Base-by-base conservation (phyloP, 2,329 filamentous ascomycete genomes). In the Exophiala oligosperma region DNA sequence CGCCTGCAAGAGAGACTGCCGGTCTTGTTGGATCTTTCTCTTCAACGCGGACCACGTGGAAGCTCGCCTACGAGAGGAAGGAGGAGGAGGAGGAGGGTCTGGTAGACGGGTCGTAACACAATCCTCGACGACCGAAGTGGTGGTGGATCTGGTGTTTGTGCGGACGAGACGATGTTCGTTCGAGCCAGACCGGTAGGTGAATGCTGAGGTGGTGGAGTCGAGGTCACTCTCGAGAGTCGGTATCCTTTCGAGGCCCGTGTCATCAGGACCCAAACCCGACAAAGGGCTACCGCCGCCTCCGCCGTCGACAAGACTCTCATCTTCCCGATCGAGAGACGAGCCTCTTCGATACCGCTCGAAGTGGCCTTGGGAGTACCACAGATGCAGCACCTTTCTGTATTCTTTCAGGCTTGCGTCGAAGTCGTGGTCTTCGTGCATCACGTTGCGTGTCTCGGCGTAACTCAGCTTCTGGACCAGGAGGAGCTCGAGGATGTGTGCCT, bases 311-410 rank as follows among this genome's bases (percentile, higher is more conserved):
- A 9, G 7, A 35, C 2, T 17, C 17, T 40, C 49, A 11, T 43
- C 37, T 14, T 40, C 24, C 37, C 37, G 37, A n/a, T 43, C 40
- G 9, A 40, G 23, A 6, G 46, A 48, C 4, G 56, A 56, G 29
- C 37, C 40, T n/a, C 56, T 41, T 23, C 48, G 50, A 3, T 54
- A 40, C n/a, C 52, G 17, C 17, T 14, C 41, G 29, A 54, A 48
- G 14, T 35, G 40, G n/a, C 26, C 52, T 37, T 59, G 55, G 14
- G 49, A 28, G 37, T 54, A 55, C 60, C 60, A 62, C 9, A 57
- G 26, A 26, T 49, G 24, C 14, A 57, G 17, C 11, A 57, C 44
- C 8, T 47, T 50, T 17, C 49, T 48, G 43, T 60, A 62, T 26
- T 57, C 54, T 14, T 55, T 50, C 14, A 52, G 24, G 8, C 24